Evolutionary conservation across 192 early-diverging fungal genomes (phyloP).

Genomic region (Rhizoclosmatium globosum): DNA sequence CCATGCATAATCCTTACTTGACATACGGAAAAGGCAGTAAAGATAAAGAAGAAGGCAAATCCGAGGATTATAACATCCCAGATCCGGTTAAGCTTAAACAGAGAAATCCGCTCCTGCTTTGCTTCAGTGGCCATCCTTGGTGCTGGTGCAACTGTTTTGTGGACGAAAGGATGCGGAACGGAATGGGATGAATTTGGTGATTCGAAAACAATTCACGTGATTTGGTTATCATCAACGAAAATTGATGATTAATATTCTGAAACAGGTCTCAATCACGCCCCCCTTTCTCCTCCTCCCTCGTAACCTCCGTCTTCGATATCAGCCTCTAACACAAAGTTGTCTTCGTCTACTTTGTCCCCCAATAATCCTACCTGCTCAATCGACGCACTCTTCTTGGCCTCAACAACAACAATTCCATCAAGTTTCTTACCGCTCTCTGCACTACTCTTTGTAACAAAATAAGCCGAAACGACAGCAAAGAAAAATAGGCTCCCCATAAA

Average conservation of each 20-base stretch:
- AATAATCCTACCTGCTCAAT: not conserved
- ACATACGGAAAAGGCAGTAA: slow-evolving; percentile 9
- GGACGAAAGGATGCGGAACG: not conserved
- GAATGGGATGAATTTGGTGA: not conserved
- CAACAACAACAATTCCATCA: not conserved
- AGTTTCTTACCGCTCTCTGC: no score
- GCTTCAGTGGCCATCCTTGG: no score
- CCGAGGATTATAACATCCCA: slow-evolving; percentile 20
- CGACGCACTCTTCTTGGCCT: not conserved
- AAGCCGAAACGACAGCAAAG: not conserved
- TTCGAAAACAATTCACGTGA: no score
- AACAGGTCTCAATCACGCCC: not conserved
- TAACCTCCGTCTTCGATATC: not conserved
- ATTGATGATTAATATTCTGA: not conserved
- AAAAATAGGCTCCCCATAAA: slow-evolving; percentile 8
- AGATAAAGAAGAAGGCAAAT: slow-evolving; percentile 26
- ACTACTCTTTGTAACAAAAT: not conserved
- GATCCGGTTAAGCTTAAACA: slow-evolving; percentile 18
- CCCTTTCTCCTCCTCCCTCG: not conserved
- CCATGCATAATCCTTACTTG: slow-evolving; percentile 2
- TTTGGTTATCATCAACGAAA: no score
- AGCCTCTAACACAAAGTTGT: no score
- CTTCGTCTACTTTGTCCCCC: no score
- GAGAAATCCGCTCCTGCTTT: not conserved
- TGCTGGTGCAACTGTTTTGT: not conserved